Percentiles rank a stretch among this genome's conserved stretches.
phyloP scores from a whole-genome alignment of 148 eudicot species.

The Diospyros kaki region DNA sequence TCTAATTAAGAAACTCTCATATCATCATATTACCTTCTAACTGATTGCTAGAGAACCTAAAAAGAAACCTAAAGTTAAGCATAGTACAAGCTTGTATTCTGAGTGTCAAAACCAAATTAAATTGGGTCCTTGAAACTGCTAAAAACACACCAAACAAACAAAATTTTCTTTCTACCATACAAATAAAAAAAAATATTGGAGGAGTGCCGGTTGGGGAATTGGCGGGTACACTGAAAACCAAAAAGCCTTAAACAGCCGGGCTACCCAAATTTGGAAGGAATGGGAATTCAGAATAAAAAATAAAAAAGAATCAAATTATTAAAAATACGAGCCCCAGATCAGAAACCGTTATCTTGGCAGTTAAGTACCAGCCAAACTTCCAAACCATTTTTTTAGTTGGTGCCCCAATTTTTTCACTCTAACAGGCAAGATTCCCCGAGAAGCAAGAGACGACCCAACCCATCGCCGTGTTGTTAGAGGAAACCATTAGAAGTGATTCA shows the following conservation, averaged over 20 bases:
- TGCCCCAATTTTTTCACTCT: not conserved
- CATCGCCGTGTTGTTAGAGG: not conserved
- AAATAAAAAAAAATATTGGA: no score
- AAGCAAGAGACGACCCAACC: not conserved
- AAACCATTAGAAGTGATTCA: not conserved
- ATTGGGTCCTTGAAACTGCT: not conserved
- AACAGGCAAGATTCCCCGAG: not conserved
- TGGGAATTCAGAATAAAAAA: not conserved
- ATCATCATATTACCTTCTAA: no score
- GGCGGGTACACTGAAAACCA: not conserved
- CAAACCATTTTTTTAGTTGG: not conserved
- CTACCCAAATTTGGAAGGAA: not conserved
- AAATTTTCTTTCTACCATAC: not conserved
- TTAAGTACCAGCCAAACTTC: not conserved
- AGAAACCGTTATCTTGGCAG: not conserved
- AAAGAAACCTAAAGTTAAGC: not conserved
- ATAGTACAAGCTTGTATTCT: not conserved
- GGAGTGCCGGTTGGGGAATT: not conserved
- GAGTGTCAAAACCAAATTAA: not conserved
- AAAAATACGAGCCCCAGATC: not conserved
- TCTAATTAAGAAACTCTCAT: no score
- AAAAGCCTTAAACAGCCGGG: not conserved
- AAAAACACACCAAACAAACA: not conserved
- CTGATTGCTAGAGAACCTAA: no score
- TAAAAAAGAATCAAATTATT: not conserved